Evolutionary conservation across 2,329 filamentous ascomycete species (phyloP).

Genomic region (Pestalotiopsis sp.): DNA sequence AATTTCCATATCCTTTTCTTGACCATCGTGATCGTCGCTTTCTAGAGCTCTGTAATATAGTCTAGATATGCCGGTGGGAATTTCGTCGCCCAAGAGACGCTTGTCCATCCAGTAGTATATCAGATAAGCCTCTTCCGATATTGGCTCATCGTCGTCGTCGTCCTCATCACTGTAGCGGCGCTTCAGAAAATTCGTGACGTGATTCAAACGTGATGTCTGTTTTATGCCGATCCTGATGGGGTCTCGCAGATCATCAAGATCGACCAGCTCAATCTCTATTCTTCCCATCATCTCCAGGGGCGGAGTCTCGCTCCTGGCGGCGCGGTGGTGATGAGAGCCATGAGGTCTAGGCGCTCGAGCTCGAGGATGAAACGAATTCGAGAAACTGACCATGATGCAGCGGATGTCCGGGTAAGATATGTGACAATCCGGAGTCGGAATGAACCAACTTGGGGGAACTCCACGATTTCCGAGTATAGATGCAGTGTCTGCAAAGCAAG

Average conservation of each 20-base stretch:
- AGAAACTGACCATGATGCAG: not conserved
- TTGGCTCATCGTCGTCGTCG: not conserved
- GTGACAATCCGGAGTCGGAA: no score
- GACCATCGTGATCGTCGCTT: slow-evolving; percentile 20
- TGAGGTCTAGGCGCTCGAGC: not conserved
- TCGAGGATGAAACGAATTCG: not conserved
- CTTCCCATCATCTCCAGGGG: slow-evolving; percentile 5
- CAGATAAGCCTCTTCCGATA: slow-evolving; percentile 20
- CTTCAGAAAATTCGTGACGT: slow-evolving; percentile 16
- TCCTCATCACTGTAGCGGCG: slow-evolving; percentile 1
- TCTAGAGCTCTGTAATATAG: slow-evolving; percentile 24
- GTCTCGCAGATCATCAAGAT: slow-evolving; percentile 23
- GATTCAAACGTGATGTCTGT: slow-evolving; percentile 17
- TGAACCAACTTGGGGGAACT: no score
- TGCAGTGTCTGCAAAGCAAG: not conserved
- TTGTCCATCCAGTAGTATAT: slow-evolving; percentile 19
- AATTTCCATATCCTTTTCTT: slow-evolving; percentile 20
- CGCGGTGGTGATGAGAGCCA: not conserved
- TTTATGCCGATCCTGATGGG: slow-evolving; percentile 19
- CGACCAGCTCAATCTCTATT: slow-evolving; percentile 22
- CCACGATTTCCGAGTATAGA: no score
- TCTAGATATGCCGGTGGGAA: slow-evolving; percentile 16
- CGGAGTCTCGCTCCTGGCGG: not conserved
- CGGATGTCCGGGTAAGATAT: not conserved
- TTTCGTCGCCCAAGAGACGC: slow-evolving; percentile 16